Base-by-base conservation (phyloP, 768 basidiomycete species). In the Suillus tomentosus region DNA sequence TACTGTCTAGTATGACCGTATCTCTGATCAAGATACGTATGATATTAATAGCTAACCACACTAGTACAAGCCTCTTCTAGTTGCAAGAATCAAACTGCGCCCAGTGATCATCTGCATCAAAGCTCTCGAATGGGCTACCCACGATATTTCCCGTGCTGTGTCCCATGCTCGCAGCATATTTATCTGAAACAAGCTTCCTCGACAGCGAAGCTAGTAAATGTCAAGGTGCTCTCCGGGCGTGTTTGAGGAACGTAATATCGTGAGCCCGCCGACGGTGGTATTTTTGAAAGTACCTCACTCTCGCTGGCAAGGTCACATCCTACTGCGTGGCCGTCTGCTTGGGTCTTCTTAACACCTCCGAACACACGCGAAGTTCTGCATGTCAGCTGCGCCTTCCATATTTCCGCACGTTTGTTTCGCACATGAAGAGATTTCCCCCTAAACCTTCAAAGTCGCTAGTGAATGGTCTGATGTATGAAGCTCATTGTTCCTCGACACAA, bases 261-360 rank as follows among this genome's bases (percentile, higher is more conserved):
- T 54, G 31, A 19, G 19, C 34, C 31, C 11, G 34, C 31, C 19
- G 11, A 54, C 19, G 53, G 53, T 13, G n/a, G 19, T 54, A 34
- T 51, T 17, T 51, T 51, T 8, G 24, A 51, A 27, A 27, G 31
- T 13, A 34, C 53, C 19, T 19, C 53, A 54, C 31, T 54, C 53
- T 34, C 19, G 53, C 34, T 54, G 53, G 34, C 53, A 54, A 54
- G 53, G 53, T 34, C 34, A 13, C 19, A 54, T 54, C 34, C 11
- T 34, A 19, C 19, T 36, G 53, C 34, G 34, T 54, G 17, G 19
- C 53, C 53, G 31, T n/a, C 53, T 54, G 53, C 11, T 19, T 34
- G 53, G 34, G 31, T 36, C 53, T n/a, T n/a, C 53, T 54, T 54
- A 54, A 54, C 53, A 36, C 53, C 53, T 36, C 53, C 53, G 19